A percentile compares a stretch with the other conserved stretches of the same genome.
phyloP scores from a whole-genome alignment of 225 moss, liverwort and hornwort species.

The Sphagnum contortum region DNA sequence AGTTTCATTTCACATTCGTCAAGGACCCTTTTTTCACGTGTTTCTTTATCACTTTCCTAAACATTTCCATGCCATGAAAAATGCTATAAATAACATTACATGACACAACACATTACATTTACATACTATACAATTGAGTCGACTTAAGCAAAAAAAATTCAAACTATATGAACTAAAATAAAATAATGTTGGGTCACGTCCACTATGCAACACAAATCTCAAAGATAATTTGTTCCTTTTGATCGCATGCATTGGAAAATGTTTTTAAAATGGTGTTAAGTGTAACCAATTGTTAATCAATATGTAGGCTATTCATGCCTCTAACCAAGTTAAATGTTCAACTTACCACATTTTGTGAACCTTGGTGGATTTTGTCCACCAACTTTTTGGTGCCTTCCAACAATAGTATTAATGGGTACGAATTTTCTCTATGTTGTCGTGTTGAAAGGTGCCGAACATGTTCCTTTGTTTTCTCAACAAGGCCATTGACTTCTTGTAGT shows the following conservation, averaged over 20 bases:
- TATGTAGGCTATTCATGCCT: background rate
- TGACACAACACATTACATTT: too few species aligned
- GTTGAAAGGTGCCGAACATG: conserved; percentile 37
- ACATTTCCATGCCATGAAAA: too few species aligned
- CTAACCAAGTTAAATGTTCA: background rate
- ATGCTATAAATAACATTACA: too few species aligned
- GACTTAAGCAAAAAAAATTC: background rate
- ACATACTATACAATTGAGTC: background rate
- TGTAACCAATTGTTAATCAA: background rate
- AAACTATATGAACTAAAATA: background rate
- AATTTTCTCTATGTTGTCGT: conserved; percentile 45
- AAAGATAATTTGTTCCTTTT: background rate
- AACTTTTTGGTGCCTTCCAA: conserved; percentile 66
- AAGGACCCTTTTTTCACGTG: conserved; percentile 20
- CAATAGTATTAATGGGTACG: conserved; percentile 44
- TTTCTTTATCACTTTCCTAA: conserved; percentile 16
- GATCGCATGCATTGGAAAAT: too few species aligned
- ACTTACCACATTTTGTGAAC: conserved; percentile 22
- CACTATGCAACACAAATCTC: background rate
- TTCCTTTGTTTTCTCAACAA: conserved; percentile 19
- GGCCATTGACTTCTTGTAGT: conserved; percentile 21
- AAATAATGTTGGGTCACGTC: background rate
- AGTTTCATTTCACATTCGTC: conserved; percentile 28
- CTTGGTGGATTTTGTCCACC: conserved; percentile 71
- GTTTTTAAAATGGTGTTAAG: too few species aligned